A percentile compares a stretch with the other conserved stretches of the same genome.
phyloP scores from a whole-genome alignment of 2,329 filamentous ascomycete genomes.

The Neonectria neomacrospora region DNA sequence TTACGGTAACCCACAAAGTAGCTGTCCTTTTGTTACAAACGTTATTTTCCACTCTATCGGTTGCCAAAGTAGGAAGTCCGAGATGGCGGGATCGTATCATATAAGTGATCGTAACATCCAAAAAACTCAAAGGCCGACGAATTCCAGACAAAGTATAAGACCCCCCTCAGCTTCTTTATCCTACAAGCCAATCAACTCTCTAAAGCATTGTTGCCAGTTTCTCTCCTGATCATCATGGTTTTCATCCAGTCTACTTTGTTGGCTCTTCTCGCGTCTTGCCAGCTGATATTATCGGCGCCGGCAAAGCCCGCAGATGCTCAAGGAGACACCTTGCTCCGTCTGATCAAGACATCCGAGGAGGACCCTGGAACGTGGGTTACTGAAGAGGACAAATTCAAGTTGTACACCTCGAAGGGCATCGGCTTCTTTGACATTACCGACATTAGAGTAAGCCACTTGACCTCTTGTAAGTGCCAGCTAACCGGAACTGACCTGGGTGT shows the following conservation, averaged over 20 bases:
- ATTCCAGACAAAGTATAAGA: not conserved
- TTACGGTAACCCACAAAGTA: not conserved
- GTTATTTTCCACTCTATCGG: not conserved
- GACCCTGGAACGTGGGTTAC: conserved; percentile 1
- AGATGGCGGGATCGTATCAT: not conserved
- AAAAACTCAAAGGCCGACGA: not conserved
- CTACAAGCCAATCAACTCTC: not conserved
- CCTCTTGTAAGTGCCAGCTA: not conserved
- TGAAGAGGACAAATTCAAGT: not conserved
- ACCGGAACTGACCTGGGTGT: not conserved
- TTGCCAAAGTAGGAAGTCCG: not conserved
- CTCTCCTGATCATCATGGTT: not conserved
- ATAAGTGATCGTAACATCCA: not conserved
- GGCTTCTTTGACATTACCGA: conserved; percentile 1
- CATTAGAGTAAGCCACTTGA: not conserved
- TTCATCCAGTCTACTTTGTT: not conserved
- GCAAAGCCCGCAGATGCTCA: not conserved
- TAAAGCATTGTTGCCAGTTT: not conserved
- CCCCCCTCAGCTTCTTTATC: not conserved
- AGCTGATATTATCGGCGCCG: not conserved
- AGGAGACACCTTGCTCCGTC: not conserved
- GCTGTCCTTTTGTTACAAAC: not conserved
- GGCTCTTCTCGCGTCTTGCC: not conserved
- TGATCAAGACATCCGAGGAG: conserved; percentile 3
- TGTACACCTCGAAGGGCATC: not conserved